Percentiles rank a stretch among this genome's conserved stretches.
phyloP scores from a whole-genome alignment of 2,329 filamentous ascomycete genomes.

The Talaromyces amestolkiae region DNA sequence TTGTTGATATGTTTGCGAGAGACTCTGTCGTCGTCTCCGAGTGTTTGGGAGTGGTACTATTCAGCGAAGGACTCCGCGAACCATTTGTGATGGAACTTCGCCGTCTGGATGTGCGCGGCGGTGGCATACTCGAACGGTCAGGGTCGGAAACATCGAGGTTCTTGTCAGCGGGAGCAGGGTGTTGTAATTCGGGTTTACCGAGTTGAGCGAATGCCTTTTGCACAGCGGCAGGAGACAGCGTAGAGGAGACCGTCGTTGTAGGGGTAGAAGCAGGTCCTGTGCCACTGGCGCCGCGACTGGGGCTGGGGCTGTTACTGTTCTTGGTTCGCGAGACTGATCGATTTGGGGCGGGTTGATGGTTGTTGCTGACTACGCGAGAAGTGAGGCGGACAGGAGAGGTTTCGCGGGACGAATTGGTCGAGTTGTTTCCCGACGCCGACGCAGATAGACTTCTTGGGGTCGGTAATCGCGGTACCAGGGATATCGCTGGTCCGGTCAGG shows the following conservation, averaged over 20 bases:
- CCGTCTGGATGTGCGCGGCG: constrained; percentile 22
- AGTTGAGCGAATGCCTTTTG: constrained; percentile 67
- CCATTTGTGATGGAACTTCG: constrained; percentile 18
- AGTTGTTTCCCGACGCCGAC: constrained; percentile 43
- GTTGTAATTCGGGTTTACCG: constrained; percentile 64
- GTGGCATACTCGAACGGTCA: constrained; percentile 57
- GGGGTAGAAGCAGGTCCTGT: constrained; percentile 31
- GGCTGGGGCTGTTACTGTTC: constrained; percentile 66
- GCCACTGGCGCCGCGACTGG: constrained; percentile 53
- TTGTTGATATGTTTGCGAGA: constrained; percentile 39
- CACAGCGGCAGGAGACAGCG: constrained; percentile 56
- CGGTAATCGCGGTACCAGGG: constrained; percentile 35
- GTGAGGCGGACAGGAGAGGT: constrained; percentile 44
- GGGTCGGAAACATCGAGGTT: constrained; percentile 61
- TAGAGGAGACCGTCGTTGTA: constrained; percentile 40
- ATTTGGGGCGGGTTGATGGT: constrained; percentile 29
- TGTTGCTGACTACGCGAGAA: constrained; percentile 30
- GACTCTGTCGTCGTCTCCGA: constrained; percentile 25
- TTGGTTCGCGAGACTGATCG: constrained; percentile 58
- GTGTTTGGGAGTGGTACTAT: constrained; percentile 21
- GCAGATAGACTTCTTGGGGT: constrained; percentile 28
- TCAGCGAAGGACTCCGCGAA: constrained; percentile 12
- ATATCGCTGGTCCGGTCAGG: constrained; percentile 29
- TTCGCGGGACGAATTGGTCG: constrained; percentile 50
- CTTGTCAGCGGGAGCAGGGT: constrained; percentile 58